Base-by-base conservation (phyloP, 208 protist genomes). In the Leishmania guyanensis region DNA sequence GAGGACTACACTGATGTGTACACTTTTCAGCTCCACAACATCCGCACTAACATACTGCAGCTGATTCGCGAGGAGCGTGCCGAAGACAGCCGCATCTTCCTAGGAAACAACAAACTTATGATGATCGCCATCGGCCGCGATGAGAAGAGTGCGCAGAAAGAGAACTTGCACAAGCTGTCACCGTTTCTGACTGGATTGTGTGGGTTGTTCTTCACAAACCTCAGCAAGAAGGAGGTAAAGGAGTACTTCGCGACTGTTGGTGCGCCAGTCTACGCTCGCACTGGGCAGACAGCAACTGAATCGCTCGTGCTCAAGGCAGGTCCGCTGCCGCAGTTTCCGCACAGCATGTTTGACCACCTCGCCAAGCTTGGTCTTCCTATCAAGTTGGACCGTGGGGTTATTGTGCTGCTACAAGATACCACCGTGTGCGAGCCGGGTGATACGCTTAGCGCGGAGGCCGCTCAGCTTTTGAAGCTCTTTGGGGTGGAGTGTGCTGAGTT, bases 101-200 rank as follows among this genome's bases (percentile, higher is more conserved):
- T 99, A 20, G 98, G 98, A 62, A 98, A 98, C 87, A 99, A 99
- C 87, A 97, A 97, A 76, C 85, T 99, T 53, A 98, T 99, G 92
- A 88, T 89, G 83, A 90, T 98, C 78, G 97, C 97, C 6, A 82
- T 99, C 53, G 98, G 98, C 33, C 85, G 89, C 3, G 93, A 94
- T 36, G 85, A 92, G 81, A 94, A 94, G 78, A 95, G 90, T 64
- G 94, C 93, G 71, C 87, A 93, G 78, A 75, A 78, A 39, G 75
- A 89, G 16, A 97, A 98, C 85, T 80, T 98, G n/a, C 89, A 98
- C 90, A 98, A 98, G 81, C 68, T 99, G 22, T 78, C 90, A 46
- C 90, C 90, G 22, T 96, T 95, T 74, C 86, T 99, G 17, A 91
- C 80, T 17, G 97, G 96, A 14, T 82, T 94, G 14, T 98, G 95